Conservation (phyloP, 192 early-diverging fungal species). For the Gamsiella multidivaricata region DNA sequence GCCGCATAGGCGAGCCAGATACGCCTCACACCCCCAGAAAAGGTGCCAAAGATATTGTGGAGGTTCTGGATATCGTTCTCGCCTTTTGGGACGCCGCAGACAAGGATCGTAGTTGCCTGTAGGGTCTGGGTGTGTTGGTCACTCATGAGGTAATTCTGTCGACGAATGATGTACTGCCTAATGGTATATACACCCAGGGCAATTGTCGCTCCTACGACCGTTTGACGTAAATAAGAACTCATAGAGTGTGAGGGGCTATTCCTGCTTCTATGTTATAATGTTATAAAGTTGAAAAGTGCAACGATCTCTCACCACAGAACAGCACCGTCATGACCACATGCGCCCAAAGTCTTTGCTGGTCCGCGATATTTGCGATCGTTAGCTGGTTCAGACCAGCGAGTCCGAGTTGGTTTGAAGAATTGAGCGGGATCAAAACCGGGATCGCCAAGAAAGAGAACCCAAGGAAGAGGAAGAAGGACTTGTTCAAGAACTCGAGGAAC, state of each 20-base stretch:
- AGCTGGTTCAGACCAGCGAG: slow-evolving; percentile 67
- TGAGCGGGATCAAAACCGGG: slow-evolving; percentile 74
- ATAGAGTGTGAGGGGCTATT: not conserved
- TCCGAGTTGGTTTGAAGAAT: slow-evolving; percentile 62
- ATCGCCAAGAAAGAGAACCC: slow-evolving; percentile 63
- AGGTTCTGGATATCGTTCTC: slow-evolving; percentile 59
- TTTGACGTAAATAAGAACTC: not conserved
- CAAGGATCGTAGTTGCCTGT: slow-evolving; percentile 69
- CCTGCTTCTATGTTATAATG: no score
- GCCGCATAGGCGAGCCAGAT: slow-evolving; percentile 66
- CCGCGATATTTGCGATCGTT: slow-evolving; percentile 75
- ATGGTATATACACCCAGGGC: slow-evolving; percentile 65
- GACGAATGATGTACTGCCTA: slow-evolving; percentile 64
- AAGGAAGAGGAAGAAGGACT: slow-evolving; percentile 72
- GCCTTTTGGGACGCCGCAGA: slow-evolving; percentile 70
- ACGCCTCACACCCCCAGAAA: slow-evolving; percentile 73
- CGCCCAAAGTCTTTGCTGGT: slow-evolving; percentile 70
- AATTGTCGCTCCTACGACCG: slow-evolving; percentile 52
- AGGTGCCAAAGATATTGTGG: slow-evolving; percentile 58
- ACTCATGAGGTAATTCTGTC: slow-evolving; percentile 70
- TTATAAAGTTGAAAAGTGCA: no score
- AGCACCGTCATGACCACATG: slow-evolving; percentile 68
- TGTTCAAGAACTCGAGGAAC: slow-evolving; percentile 74
- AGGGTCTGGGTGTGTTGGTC: slow-evolving; percentile 53
- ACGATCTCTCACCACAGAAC: slow-evolving; percentile 63